Evolutionary conservation across 371 early-diverging fungal species (phyloP).

Genomic region (Mucor lusitanicus): DNA sequence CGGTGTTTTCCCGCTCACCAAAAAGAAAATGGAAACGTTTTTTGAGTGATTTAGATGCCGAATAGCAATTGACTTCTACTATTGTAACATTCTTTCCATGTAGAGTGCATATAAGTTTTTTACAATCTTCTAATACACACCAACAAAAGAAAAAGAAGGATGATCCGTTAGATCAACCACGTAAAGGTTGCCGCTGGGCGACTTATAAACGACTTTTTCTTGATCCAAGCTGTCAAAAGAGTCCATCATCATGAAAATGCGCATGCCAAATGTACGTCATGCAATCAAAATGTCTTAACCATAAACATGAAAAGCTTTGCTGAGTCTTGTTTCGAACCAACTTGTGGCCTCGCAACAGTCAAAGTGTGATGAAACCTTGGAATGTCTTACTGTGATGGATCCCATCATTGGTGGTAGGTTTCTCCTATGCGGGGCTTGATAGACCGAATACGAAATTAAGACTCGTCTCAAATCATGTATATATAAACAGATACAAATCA

Average conservation of each 20-base stretch:
- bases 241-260: not conserved
- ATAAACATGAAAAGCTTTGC: not conserved
- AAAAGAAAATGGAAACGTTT: not conserved
- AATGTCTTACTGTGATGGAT: not conserved
- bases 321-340: not conserved
- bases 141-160: too few species aligned
- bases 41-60: not conserved
- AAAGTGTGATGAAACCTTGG: not conserved
- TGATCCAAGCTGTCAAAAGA: not conserved
- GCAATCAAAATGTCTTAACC: not conserved
- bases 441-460: not conserved
- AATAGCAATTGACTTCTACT: not conserved
- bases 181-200: not conserved
- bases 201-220: not conserved
- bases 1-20: not conserved
- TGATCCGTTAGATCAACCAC: too few species aligned
- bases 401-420: not conserved
- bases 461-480: not conserved
- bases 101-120: not conserved
- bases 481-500: not conserved
- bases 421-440: not conserved
- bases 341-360: not conserved
- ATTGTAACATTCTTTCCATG: not conserved
- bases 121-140: too few species aligned
- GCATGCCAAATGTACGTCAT: not conserved